These are phyloP conservation scores for Penicillium concentricum DNA, from an alignment of 2,329 filamentous ascomycete genomes.

Conservation along the genomic window DNA sequence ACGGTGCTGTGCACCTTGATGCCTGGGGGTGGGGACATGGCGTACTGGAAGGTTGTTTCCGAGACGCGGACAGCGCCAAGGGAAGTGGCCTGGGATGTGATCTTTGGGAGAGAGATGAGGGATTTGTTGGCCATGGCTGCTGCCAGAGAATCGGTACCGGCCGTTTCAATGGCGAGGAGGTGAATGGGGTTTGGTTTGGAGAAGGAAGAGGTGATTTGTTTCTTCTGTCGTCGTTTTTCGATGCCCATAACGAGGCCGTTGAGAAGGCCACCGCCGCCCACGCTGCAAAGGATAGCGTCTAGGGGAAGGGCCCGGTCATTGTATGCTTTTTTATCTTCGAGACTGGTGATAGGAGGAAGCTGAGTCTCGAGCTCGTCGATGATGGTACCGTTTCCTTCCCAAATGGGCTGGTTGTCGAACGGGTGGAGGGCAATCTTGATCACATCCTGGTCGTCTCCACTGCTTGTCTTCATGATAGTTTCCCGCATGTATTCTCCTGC, in stretches of 20 bases:
- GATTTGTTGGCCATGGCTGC: constrained; percentile 55
- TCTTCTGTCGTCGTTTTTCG: constrained; percentile 47
- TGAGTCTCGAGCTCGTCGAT: constrained; percentile 46
- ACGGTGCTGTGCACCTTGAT: constrained; percentile 61
- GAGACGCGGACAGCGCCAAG: constrained; percentile 74
- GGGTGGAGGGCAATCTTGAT: constrained; percentile 45
- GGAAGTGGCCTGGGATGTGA: constrained; percentile 73
- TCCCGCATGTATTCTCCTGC: constrained; percentile 67
- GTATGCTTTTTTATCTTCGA: constrained; percentile 32
- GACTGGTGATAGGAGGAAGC: constrained; percentile 34
- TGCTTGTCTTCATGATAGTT: constrained; percentile 41
- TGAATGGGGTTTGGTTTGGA: constrained; percentile 37
- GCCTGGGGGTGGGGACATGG: constrained; percentile 44
- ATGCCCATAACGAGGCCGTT: constrained; percentile 73
- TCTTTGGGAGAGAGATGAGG: constrained; percentile 64
- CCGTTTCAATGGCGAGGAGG: constrained; percentile 73
- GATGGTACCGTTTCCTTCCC: constrained; percentile 48
- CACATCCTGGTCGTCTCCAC: constrained; percentile 28
- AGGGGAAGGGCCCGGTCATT: constrained; percentile 44
- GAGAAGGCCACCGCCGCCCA: constrained; percentile 78
- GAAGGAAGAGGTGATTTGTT: constrained; percentile 14
- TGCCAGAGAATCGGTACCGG: constrained; percentile 68
- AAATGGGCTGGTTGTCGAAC: constrained; percentile 47
- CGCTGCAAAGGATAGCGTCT: constrained; percentile 72
- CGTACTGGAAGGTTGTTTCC: constrained; percentile 65